Evolutionary conservation across 139 green algal genomes (phyloP), one percentile per base, ranked within the genome.

Genomic region (Helicosporidium sp.): DNA sequence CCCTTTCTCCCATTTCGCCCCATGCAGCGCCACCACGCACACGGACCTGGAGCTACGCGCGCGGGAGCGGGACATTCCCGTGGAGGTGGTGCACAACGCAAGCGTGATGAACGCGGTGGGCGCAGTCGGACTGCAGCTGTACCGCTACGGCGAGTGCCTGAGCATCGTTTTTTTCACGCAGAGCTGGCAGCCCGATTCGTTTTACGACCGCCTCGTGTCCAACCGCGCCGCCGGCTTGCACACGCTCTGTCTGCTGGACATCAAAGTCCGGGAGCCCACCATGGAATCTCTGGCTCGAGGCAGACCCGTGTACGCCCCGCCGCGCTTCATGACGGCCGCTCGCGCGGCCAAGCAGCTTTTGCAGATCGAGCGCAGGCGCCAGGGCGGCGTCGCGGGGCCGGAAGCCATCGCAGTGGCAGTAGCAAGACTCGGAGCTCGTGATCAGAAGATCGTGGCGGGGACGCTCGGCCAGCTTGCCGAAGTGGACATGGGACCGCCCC

Each of bases 81-180:
- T 96, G 31, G 44, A 59, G 2, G 26, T 36, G 19, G 67, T 97
- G 12, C 88, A 97, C 78, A 98, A 98, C 50, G 89, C 89, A 7
- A 87, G 69, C 29, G 85, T 97, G 39, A 85, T 98, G 70, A 98
- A 94, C 47, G 89, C 89, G 1, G 68, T 93, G 6, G 88, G 83
- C 4, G 82, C 75, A 0, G 88, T 72, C 43, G 88, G 88, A 2
- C 66, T 98, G 58, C 79, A 91, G 67, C 80, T 98, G 36, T 98
- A 98, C 61, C 58, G 78, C 20, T 98, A 83, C 54, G 89, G 89
- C 2, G 85, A 97, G 66, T 68, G 78, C 0, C 47, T 98, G 0
- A 93, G 79, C 20, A 84, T 98, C 15, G 76, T 87, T 0, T 98
- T 97, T 70, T 98, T 98, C 74, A 96, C 87, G 54, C 75, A 91